Percentiles rank a stretch among this genome's conserved stretches.
phyloP scores from a whole-genome alignment of 2,329 filamentous ascomycete species.

The Botrytis fabae region DNA sequence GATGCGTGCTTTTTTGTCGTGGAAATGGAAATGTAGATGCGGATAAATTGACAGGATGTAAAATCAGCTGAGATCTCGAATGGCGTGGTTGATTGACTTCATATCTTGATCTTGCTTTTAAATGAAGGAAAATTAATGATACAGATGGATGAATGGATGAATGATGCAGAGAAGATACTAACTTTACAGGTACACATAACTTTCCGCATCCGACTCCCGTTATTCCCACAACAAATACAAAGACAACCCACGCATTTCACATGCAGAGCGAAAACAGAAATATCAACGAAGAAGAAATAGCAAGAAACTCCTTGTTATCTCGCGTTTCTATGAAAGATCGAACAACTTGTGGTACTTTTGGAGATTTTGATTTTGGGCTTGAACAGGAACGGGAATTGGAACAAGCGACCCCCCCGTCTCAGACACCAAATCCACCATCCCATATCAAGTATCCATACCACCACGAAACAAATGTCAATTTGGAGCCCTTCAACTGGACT shows the following conservation, averaged over 20 bases:
- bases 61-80: too few relatives aligned
- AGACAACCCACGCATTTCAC: neutral
- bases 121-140: neutral
- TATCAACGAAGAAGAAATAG: fast-evolving
- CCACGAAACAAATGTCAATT: neutral
- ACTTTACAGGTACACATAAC: slow-evolving; percentile 6
- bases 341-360: neutral
- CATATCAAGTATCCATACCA: neutral
- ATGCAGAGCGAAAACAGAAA: neutral
- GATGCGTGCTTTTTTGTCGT: neutral
- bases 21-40: neutral
- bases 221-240: neutral
- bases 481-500: neutral
- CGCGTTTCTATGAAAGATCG: neutral
- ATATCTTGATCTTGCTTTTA: neutral
- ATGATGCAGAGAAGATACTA: neutral
- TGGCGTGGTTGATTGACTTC: neutral
- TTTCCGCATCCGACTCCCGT: neutral
- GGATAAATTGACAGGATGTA: neutral
- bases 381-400: neutral
- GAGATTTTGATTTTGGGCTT: neutral
- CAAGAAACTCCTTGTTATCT: too few relatives aligned
- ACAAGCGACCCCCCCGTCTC: neutral
- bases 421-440: neutral
- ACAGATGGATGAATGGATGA: neutral